Percentiles rank a stretch among this genome's conserved stretches.
phyloP scores from a whole-genome alignment of 495 filamentous ascomycete species.

The Annulohypoxylon bovei region DNA sequence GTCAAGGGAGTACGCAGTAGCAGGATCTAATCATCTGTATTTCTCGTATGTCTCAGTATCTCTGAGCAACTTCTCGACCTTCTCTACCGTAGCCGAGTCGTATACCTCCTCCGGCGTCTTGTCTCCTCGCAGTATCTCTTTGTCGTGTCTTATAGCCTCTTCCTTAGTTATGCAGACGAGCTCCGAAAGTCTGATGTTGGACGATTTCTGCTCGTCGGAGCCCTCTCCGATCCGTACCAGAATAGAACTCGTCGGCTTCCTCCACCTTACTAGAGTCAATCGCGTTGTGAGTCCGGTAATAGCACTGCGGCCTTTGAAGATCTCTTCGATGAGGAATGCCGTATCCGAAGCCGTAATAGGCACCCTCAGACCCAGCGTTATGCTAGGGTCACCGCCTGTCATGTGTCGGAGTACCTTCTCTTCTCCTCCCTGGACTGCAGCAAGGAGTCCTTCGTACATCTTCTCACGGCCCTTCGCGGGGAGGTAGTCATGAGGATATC shows the following conservation, averaged over 20 bases:
- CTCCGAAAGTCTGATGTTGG: conserved; percentile 70
- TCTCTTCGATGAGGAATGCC: conserved; percentile 87
- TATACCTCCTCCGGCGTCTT: conserved; percentile 79
- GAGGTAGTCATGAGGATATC: conserved; percentile 86
- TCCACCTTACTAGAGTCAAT: conserved; percentile 81
- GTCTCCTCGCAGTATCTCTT: conserved; percentile 75
- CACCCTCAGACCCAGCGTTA: conserved; percentile 73
- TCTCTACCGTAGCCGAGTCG: conserved; percentile 66
- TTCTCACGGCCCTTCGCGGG: conserved; percentile 85
- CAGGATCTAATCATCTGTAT: conserved; percentile 41
- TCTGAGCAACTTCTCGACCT: conserved; percentile 68
- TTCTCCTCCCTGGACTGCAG: conserved; percentile 74
- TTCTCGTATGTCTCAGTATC: conserved; percentile 55
- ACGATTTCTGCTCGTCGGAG: conserved; percentile 75
- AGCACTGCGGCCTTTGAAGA: conserved; percentile 84
- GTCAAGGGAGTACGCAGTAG: background rate
- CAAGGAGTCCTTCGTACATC: conserved; percentile 84
- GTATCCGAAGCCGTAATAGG: conserved; percentile 82
- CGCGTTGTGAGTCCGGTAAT: conserved; percentile 83
- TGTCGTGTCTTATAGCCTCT: conserved; percentile 83
- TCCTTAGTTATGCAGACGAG: conserved; percentile 98
- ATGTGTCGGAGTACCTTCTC: conserved; percentile 72
- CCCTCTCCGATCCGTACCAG: conserved; percentile 62
- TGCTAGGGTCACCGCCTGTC: conserved; percentile 63
- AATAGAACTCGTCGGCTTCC: conserved; percentile 57